Evolutionary conservation across 805 yeast species (phyloP).

Genomic region (Candida morakotiae): DNA sequence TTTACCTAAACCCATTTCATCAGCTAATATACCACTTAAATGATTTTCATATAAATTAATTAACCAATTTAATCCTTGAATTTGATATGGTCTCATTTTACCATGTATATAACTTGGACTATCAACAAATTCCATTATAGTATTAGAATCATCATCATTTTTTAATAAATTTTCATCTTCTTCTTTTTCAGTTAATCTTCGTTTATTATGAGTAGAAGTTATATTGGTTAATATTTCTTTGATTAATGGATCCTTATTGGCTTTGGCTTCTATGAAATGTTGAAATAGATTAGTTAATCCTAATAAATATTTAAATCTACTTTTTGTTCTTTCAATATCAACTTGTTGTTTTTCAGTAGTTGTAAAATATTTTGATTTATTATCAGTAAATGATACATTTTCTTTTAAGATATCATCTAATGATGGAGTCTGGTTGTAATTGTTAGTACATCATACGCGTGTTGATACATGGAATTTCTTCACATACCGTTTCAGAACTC

Average conservation of each 20-base stretch:
- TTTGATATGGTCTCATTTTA: conserved; percentile 64
- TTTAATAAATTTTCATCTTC: conserved; percentile 74
- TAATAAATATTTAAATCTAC: conserved; percentile 59
- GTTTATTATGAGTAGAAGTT: conserved; percentile 17
- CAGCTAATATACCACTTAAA: conserved; percentile 74
- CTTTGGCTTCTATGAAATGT: conserved; percentile 62
- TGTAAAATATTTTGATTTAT: conserved; percentile 26
- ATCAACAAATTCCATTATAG: conserved; percentile 43
- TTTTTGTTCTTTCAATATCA: conserved; percentile 54
- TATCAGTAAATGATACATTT: conserved; percentile 5
- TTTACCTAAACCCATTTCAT: conserved; percentile 85
- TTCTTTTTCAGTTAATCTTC: conserved; percentile 72
- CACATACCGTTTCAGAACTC: conserved; percentile 7
- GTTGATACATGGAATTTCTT: no score
- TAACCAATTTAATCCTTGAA: conserved; percentile 80
- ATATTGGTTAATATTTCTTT: conserved; percentile 46
- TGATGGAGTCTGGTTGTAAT: conserved; percentile 14
- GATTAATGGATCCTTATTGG: conserved; percentile 54
- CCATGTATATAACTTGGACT: conserved; percentile 56
- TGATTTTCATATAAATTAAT: conserved; percentile 63
- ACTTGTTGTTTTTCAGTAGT: conserved; percentile 35
- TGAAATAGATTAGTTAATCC: conserved; percentile 63
- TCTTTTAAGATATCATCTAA: conserved; percentile 9
- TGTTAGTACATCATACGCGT: no score
- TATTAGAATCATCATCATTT: conserved; percentile 45